Conservation (phyloP, 1,284 basidiomycete species). For the Naganishia sp. region DNA sequence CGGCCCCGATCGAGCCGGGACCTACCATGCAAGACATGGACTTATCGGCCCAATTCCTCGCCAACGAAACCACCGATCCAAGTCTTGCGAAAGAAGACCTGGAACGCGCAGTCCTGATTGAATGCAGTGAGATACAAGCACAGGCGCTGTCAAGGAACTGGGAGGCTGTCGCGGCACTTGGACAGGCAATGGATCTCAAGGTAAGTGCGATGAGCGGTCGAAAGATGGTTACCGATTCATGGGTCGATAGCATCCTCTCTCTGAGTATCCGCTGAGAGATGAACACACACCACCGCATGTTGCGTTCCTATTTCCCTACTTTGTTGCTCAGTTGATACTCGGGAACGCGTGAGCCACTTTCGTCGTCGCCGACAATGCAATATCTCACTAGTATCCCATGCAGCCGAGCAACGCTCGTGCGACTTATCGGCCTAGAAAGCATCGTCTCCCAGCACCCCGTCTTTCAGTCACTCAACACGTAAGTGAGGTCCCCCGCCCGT, state of each 20-base stretch:
- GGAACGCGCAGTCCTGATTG: conserved; percentile 17
- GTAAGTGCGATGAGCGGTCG: neutral
- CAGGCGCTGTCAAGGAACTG: conserved; percentile 3
- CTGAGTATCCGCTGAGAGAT: conserved; percentile 11
- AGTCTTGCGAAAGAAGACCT: conserved; percentile 1
- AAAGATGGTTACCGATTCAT: neutral
- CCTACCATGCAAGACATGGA: neutral
- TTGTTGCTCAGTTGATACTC: conserved; percentile 10
- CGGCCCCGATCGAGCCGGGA: conserved; percentile 5
- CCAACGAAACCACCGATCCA: conserved; percentile 5
- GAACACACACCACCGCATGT: conserved; percentile 24
- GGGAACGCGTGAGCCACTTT: conserved; percentile 2
- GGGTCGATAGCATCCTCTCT: conserved; percentile 11
- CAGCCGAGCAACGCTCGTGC: conserved; percentile 6
- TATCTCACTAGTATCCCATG: neutral
- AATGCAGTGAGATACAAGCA: conserved; percentile 3
- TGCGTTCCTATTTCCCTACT: conserved; percentile 14
- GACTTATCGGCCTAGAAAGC: conserved; percentile 2
- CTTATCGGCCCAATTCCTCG: neutral
- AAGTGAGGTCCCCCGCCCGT: neutral
- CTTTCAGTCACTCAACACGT: conserved; percentile 22
- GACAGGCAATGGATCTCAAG: conserved; percentile 22
- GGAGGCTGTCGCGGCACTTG: conserved; percentile 1
- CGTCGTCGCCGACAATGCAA: no score
- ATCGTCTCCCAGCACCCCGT: conserved; percentile 25